Conservation (phyloP, 257 asterid genomes). For the Scutellaria minor region DNA sequence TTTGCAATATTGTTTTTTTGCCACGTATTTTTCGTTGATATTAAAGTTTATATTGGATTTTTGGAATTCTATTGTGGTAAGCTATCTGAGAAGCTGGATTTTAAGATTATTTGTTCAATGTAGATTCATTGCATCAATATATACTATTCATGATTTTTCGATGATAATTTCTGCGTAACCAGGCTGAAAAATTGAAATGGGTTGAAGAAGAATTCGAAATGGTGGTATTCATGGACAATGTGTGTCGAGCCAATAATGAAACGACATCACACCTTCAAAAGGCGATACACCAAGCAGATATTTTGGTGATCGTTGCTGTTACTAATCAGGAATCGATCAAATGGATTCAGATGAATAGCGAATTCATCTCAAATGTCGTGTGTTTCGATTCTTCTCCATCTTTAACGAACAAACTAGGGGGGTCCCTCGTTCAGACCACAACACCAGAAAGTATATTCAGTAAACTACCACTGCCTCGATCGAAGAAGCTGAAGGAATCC, state of each 20-base stretch:
- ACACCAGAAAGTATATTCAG: constrained; percentile 49
- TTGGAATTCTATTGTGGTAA: too few relatives aligned
- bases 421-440: constrained; percentile 47
- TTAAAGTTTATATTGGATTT: too few relatives aligned
- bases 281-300: constrained; percentile 52
- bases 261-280: constrained; percentile 37
- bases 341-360: constrained; percentile 59
- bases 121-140: too few relatives aligned
- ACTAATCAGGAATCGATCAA: constrained; percentile 59
- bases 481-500: constrained; percentile 54
- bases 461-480: constrained; percentile 52
- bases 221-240: constrained; percentile 64
- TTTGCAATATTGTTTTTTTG: background rate
- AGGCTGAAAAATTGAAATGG: constrained; percentile 85
- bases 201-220: constrained; percentile 83
- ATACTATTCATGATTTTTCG: background rate
- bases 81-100: background rate
- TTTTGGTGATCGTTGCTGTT: constrained; percentile 68
- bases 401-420: constrained; percentile 70
- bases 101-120: background rate
- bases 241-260: constrained; percentile 37
- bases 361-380: constrained; percentile 53
- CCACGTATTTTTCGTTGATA: background rate
- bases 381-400: constrained; percentile 78
- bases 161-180: constrained; percentile 18